Evolutionary conservation across 2,329 filamentous ascomycete species (phyloP).

Genomic region (Rutstroemia sydowiana): DNA sequence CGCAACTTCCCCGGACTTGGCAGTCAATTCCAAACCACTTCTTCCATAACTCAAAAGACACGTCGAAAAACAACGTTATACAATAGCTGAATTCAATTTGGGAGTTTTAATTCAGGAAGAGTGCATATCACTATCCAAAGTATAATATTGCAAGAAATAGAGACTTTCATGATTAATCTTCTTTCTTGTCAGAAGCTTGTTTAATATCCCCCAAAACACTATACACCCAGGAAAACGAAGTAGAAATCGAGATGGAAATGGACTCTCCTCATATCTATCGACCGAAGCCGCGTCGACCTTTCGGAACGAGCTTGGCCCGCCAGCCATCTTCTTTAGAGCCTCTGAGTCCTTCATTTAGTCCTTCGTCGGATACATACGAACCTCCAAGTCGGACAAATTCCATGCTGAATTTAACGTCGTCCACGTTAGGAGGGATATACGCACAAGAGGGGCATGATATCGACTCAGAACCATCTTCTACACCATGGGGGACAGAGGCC

Average conservation of each 20-base stretch:
- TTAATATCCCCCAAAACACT: not conserved
- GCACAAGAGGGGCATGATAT: constrained; percentile 53
- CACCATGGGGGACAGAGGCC: constrained; percentile 73
- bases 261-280: constrained; percentile 43
- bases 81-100: not conserved
- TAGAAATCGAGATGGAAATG: constrained; percentile 2
- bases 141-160: not conserved
- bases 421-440: constrained; percentile 89
- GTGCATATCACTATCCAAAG: not conserved
- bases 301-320: constrained; percentile 46
- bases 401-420: constrained; percentile 77
- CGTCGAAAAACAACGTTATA: not conserved
- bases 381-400: constrained; percentile 65
- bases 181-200: not conserved
- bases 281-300: constrained; percentile 65
- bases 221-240: not conserved
- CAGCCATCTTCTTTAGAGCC: constrained; percentile 34
- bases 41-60: not conserved
- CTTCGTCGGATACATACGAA: constrained; percentile 50
- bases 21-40: not conserved
- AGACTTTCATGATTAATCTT: not conserved
- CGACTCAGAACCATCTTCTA: constrained; percentile 47
- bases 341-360: constrained; percentile 47
- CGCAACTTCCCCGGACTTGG: not conserved
- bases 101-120: too few relatives aligned